Conservation (phyloP, 331 rosid species). For the Cydonia oblonga region DNA sequence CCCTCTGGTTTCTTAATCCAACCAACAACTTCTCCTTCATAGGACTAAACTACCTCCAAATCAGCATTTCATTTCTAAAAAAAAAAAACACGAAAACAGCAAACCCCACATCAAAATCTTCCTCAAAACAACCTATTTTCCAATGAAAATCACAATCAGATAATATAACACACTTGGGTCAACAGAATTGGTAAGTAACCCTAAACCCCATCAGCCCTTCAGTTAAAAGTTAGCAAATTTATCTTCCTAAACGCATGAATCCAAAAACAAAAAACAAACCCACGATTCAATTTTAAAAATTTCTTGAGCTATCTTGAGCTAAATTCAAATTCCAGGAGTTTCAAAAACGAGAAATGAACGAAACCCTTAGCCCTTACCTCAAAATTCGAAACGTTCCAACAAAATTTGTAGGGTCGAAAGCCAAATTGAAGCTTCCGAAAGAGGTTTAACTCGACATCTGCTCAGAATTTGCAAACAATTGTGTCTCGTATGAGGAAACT, state of each 20-base stretch:
- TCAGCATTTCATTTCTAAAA: not conserved
- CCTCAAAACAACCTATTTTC: not conserved
- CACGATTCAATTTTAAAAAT: not conserved
- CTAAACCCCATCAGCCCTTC: not conserved
- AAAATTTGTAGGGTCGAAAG: not conserved
- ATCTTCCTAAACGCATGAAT: not conserved
- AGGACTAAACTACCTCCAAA: not conserved
- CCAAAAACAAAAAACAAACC: not conserved
- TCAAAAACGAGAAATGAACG: not conserved
- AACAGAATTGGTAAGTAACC: not conserved
- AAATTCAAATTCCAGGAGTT: constrained; percentile 3
- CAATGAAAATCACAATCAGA: not conserved
- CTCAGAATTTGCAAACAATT: not conserved
- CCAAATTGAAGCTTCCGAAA: not conserved
- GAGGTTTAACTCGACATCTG: not conserved
- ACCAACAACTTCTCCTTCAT: not conserved
- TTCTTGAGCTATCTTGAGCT: constrained; percentile 1
- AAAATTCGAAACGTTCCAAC: not conserved
- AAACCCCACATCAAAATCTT: not conserved
- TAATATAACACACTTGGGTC: not conserved
- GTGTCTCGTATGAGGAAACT: not conserved
- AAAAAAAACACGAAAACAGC: not conserved
- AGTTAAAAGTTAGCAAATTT: not conserved
- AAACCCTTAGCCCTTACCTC: constrained; percentile 20
- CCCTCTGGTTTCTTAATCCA: not conserved